Evolutionary conservation across 176 grass and related monocot genomes (phyloP).

Genomic region (Rhynchospora pubera): DNA sequence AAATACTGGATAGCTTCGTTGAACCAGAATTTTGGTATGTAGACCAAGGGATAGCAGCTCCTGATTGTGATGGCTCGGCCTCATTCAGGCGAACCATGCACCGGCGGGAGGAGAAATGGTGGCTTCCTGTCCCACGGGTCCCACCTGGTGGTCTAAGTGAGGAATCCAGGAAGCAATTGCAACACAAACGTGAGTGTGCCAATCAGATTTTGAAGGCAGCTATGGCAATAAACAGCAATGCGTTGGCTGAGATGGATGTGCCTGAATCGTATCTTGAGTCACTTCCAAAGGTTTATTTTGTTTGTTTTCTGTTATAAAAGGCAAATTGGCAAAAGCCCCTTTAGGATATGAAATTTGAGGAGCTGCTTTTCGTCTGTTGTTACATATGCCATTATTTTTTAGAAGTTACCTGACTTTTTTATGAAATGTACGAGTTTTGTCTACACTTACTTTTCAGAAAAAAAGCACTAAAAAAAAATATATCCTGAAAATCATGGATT

Average conservation of each 20-base stretch:
- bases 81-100: conserved; percentile 40
- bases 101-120: conserved; percentile 84
- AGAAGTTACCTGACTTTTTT: neutral
- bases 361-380: neutral
- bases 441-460: too few relatives aligned
- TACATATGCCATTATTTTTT: neutral
- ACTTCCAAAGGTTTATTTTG: conserved; percentile 57
- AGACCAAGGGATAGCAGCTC: conserved; percentile 79
- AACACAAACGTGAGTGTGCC: conserved; percentile 65
- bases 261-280: conserved; percentile 72
- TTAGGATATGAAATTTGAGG: neutral
- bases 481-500: neutral
- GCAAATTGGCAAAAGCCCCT: neutral
- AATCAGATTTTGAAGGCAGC: conserved; percentile 92
- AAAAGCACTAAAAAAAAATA: too few relatives aligned
- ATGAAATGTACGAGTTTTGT: neutral
- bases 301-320: neutral
- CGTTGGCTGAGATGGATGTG: conserved; percentile 83
- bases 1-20: conserved; percentile 74
- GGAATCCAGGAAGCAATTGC: conserved; percentile 45
- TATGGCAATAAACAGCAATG: conserved; percentile 85
- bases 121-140: conserved; percentile 77
- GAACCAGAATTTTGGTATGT: conserved; percentile 96
- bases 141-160: conserved; percentile 45
- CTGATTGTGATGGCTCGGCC: conserved; percentile 52